Percentiles rank a stretch among this genome's conserved stretches.
Conservation (phyloP, 495 filamentous ascomycete genomes). For the Pseudoneurospora amorphoporcata region DNA sequence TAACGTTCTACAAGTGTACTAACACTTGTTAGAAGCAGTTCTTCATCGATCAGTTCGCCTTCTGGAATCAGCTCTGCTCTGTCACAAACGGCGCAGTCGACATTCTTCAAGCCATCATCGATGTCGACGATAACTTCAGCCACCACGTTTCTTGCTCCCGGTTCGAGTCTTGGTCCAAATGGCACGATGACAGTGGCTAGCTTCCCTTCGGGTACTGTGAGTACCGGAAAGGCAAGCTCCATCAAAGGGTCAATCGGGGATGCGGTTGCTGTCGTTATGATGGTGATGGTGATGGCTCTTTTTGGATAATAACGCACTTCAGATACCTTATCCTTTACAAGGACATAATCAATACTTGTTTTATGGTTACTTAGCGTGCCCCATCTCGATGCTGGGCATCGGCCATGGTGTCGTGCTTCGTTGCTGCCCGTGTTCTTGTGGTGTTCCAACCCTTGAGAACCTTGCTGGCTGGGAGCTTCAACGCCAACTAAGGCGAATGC, state of each 20-base stretch:
- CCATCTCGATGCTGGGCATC: not conserved
- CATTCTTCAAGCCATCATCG: not conserved
- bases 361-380: not conserved
- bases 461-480: not conserved
- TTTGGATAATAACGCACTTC: not conserved
- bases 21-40: conserved; percentile 11
- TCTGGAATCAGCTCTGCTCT: not conserved
- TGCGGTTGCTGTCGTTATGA: conserved; percentile 20
- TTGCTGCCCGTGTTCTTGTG: not conserved
- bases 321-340: not conserved
- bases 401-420: not conserved
- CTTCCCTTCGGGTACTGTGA: not conserved
- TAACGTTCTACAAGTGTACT: not conserved
- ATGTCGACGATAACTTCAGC: not conserved
- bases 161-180: not conserved
- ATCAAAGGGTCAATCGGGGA: conserved; percentile 16
- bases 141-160: not conserved
- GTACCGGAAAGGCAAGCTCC: not conserved
- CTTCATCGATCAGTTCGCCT: not conserved
- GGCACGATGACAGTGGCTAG: not conserved
- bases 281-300: conserved; percentile 15
- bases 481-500: not conserved
- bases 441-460: not conserved
- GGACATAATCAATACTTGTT: not conserved
- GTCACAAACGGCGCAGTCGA: not conserved